Base-by-base conservation (phyloP, 2,329 filamentous ascomycete species). In the Aspergillus puulaauensis region DNA sequence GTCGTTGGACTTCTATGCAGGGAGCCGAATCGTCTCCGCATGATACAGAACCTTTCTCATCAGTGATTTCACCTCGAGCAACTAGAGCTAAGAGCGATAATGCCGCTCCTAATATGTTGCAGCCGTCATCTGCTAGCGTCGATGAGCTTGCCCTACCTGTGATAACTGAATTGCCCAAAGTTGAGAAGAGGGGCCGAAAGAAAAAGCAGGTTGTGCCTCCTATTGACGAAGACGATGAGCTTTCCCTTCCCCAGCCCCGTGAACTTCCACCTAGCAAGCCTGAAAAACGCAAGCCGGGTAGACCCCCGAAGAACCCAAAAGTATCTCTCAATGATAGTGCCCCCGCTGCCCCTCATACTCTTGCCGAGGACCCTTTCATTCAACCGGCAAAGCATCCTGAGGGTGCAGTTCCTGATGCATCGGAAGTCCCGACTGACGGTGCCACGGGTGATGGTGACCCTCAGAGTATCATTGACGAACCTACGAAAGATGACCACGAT, bases 41-140 rank as follows among this genome's bases (percentile, higher is more conserved):
- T 44, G 75, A 77, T 49, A 77, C 75, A 2, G 69, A 75, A 44
- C 74, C 73, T 21, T 66, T 76, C 35, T 77, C 74, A 11, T 77
- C 75, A 6, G 58, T 71, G 7, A 54, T 61, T 9, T 68, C 71
- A 0, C 61, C 67, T 2, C 64, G 66, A 21, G 54, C 62, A n/a
- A 63, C 54, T 24, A 63, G 65, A 56, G 47, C 65, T 6, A 71
- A 64, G 27, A 68, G 61, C 21, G 67, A 71, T 14, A 63, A 59
- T n/a, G 21, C 48, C 41, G 52, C 49, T 9, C 43, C 59, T 14
- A 52, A 60, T 14, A 61, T 52, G 4, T 54, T 56, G 5, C 63
- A 61, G 14, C 61, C 66, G 27, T 67, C 66, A 4, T 65, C 64
- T 14, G 51, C 39, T 12, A 68, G 63, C 48, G 59, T 60, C 4